These are phyloP conservation scores for Daldinia bambusicola DNA, from an alignment of 495 filamentous ascomycete genomes.

Conservation along the genomic window DNA sequence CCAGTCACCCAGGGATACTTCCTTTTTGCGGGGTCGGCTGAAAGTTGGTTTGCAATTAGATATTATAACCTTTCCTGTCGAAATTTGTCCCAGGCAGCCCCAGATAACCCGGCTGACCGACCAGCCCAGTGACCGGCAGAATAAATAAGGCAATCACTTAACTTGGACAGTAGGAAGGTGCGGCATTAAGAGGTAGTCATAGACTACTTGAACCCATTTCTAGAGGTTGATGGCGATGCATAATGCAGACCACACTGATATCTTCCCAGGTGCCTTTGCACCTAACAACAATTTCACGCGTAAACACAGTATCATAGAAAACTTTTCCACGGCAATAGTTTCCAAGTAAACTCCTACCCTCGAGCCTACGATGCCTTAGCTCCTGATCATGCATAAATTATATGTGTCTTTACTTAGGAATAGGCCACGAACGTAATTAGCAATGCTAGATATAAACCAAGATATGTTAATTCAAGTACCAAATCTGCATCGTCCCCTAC, in stretches of 20 bases:
- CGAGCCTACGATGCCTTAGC: too few relatives aligned
- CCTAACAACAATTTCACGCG: too few relatives aligned
- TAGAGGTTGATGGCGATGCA: background rate
- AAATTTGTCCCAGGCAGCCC: background rate
- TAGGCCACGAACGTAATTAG: background rate
- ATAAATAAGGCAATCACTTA: background rate
- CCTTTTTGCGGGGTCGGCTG: slow-evolving; percentile 5
- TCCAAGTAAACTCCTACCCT: too few relatives aligned
- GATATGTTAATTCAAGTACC: background rate
- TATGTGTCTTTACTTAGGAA: too few relatives aligned
- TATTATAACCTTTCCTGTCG: background rate
- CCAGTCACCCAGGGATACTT: slow-evolving; percentile 3
- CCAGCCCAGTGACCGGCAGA: background rate
- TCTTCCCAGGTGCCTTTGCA: too few relatives aligned
- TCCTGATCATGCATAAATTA: too few relatives aligned
- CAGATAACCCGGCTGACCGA: too few relatives aligned
- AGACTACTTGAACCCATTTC: background rate
- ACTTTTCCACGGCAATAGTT: too few relatives aligned
- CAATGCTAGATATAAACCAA: background rate
- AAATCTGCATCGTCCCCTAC: too few relatives aligned
- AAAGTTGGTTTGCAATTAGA: background rate
- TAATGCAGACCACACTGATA: too few relatives aligned
- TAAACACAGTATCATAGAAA: too few relatives aligned
- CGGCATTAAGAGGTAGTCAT: background rate
- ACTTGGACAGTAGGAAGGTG: background rate